Evolutionary conservation across 1,284 basidiomycete genomes (phyloP).

Genomic region (Austroboletus novae-zelandiae): DNA sequence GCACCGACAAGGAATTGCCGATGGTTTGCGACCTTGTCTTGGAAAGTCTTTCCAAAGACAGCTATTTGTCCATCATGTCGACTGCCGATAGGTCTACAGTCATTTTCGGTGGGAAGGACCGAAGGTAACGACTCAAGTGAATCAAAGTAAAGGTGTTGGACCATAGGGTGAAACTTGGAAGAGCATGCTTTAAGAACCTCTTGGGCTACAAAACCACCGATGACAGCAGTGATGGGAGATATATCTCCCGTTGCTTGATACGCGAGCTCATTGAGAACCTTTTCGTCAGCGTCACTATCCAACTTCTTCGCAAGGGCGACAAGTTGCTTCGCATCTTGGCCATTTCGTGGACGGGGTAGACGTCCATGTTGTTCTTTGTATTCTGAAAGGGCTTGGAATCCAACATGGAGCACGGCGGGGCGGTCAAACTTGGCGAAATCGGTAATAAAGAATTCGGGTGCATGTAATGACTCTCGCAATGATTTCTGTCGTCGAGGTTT

Average conservation of each 20-base stretch:
- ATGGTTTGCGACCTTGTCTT: constrained; percentile 88
- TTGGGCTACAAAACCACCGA: constrained; percentile 98
- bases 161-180: constrained; percentile 97
- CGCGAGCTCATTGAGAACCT: constrained; percentile 80
- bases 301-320: constrained; percentile 80
- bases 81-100: constrained; percentile 80
- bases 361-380: constrained; percentile 71
- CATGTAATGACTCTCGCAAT: constrained; percentile 79
- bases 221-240: constrained; percentile 89
- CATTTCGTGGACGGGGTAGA: constrained; percentile 83
- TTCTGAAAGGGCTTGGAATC: constrained; percentile 91
- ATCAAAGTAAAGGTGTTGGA: constrained; percentile 97
- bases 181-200: constrained; percentile 97
- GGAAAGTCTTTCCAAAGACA: constrained; percentile 93
- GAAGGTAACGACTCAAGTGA: constrained; percentile 92
- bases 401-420: constrained; percentile 86
- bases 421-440: constrained; percentile 99
- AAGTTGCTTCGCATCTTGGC: constrained; percentile 75
- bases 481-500: constrained; percentile 68
- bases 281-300: constrained; percentile 75
- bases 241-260: constrained; percentile 95
- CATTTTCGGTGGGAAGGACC: constrained; percentile 75
- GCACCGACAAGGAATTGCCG: constrained; percentile 97
- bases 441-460: constrained; percentile 91
- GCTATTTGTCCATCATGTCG: constrained; percentile 97